These are phyloP conservation scores for Didymella exigua DNA, from an alignment of 2,329 filamentous ascomycete genomes.

Conservation along the genomic window DNA sequence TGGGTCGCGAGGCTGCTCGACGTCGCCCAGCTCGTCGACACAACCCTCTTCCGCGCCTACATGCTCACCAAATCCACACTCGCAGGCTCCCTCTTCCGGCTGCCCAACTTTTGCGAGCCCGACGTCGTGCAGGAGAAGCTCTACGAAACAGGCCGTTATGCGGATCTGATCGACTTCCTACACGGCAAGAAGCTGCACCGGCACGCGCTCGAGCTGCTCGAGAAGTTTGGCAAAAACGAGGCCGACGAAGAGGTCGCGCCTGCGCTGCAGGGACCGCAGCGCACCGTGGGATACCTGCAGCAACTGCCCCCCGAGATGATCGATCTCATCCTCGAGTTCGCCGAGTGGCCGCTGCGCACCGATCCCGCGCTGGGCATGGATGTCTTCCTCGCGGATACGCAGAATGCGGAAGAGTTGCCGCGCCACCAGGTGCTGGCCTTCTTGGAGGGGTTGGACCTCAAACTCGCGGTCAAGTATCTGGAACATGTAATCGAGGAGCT, in stretches of 20 bases:
- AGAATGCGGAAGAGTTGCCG: conserved; percentile 90
- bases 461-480: conserved; percentile 79
- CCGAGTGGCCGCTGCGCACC: conserved; percentile 80
- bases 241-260: conserved; percentile 54
- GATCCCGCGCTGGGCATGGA: conserved; percentile 84
- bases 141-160: conserved; percentile 85
- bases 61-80: conserved; percentile 90
- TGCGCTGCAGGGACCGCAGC: conserved; percentile 76
- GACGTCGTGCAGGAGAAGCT: conserved; percentile 93
- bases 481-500: conserved; percentile 91
- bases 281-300: conserved; percentile 90
- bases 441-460: conserved; percentile 69
- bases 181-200: conserved; percentile 93
- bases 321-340: conserved; percentile 88
- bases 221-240: conserved; percentile 72
- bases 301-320: conserved; percentile 84
- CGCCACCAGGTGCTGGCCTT: conserved; percentile 77
- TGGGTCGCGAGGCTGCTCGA: conserved; percentile 74
- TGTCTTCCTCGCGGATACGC: conserved; percentile 88
- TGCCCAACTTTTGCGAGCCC: conserved; percentile 96
- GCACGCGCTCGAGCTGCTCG: conserved; percentile 80
- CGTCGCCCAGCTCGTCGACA: conserved; percentile 87
- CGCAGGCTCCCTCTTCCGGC: conserved; percentile 87
- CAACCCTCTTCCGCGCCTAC: conserved; percentile 89
- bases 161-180: conserved; percentile 95